A percentile compares a stretch with the other conserved stretches of the same genome.
Conservation (phyloP, 2,329 filamentous ascomycete species). For the Neofusicoccum laricinum region DNA sequence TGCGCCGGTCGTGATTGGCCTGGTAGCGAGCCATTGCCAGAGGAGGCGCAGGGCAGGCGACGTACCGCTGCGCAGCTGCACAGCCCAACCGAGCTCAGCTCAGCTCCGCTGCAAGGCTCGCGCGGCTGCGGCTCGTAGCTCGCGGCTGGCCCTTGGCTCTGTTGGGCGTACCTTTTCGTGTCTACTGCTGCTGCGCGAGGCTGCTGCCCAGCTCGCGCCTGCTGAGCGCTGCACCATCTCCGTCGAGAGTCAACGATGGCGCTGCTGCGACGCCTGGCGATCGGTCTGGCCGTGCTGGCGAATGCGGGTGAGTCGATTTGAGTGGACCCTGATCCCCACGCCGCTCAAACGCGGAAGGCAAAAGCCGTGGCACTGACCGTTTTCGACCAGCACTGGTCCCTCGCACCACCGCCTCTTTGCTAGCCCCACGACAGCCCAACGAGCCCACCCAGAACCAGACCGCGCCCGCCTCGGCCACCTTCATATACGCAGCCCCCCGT, state of each 20-base stretch:
- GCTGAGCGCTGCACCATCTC: neutral
- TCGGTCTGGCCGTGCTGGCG: slow-evolving; percentile 6
- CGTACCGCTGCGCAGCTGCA: neutral
- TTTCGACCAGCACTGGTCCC: neutral
- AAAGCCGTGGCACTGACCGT: slow-evolving; percentile 3
- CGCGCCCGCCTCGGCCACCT: slow-evolving; percentile 1
- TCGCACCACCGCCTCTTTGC: neutral
- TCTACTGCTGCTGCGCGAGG: neutral
- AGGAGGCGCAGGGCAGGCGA: neutral
- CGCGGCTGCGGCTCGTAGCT: neutral
- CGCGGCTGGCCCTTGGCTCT: too few relatives aligned
- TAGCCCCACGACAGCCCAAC: neutral
- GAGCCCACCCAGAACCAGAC: neutral
- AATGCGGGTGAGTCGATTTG: slow-evolving; percentile 5
- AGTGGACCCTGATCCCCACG: slow-evolving; percentile 10
- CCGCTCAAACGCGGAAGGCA: slow-evolving; percentile 2
- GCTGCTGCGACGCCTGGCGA: neutral
- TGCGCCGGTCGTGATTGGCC: neutral
- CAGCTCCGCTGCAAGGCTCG: neutral
- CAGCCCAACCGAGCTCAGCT: neutral
- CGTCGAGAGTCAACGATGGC: neutral
- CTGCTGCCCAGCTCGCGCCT: neutral
- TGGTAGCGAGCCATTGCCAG: neutral
- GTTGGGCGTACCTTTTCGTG: neutral
- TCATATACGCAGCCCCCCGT: slow-evolving; percentile 16